A percentile compares a stretch with the other conserved stretches of the same genome.
phyloP scores from a whole-genome alignment of 805 yeast species.

The Nakazawaea holstii region DNA sequence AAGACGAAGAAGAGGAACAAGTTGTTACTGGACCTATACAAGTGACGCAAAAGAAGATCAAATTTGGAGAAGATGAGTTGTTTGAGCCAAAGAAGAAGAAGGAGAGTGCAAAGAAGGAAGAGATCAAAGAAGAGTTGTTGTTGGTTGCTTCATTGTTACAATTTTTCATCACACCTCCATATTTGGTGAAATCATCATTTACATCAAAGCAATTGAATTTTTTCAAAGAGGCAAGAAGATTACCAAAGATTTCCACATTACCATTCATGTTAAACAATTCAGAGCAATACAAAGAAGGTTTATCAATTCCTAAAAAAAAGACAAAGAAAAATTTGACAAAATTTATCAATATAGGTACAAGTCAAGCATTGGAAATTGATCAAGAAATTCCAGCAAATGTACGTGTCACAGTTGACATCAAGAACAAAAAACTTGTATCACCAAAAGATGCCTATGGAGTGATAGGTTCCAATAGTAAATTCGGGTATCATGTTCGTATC shows the following conservation, averaged over 20 bases:
- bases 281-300: conserved; percentile 55
- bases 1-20: conserved; percentile 14
- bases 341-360: conserved; percentile 71
- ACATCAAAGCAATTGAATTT: conserved; percentile 35
- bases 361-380: conserved; percentile 44
- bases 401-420: conserved; percentile 73
- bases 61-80: conserved; percentile 14
- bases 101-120: conserved; percentile 14
- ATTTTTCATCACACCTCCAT: conserved; percentile 81
- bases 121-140: conserved; percentile 34
- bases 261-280: conserved; percentile 62
- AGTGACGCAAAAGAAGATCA: conserved; percentile 16
- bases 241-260: conserved; percentile 67
- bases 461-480: conserved; percentile 53
- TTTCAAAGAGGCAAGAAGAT: conserved; percentile 57
- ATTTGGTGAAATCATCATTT: conserved; percentile 63
- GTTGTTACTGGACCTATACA: conserved; percentile 19
- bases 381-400: conserved; percentile 71
- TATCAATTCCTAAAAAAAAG: conserved; percentile 42
- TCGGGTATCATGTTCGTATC: conserved; percentile 72
- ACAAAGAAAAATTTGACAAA: conserved; percentile 56
- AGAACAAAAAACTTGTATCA: conserved; percentile 57
- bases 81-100: conserved; percentile 15
- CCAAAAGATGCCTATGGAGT: conserved; percentile 67
- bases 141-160: conserved; percentile 68